Evolutionary conservation across 2,329 filamentous ascomycete species (phyloP).

Genomic region (Hypoxylon sp.): DNA sequence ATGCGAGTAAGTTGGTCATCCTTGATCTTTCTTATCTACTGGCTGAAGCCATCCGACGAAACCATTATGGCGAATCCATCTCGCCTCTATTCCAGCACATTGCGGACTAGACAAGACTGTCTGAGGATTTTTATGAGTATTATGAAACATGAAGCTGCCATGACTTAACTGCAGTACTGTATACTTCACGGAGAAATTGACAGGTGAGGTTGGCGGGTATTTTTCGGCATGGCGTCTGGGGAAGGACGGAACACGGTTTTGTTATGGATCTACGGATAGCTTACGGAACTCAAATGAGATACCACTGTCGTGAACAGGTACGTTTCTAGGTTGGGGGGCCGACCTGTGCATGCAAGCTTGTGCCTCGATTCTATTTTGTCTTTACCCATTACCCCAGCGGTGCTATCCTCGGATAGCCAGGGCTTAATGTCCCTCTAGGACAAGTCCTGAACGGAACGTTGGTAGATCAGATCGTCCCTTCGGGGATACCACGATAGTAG

Average conservation of each 20-base stretch:
- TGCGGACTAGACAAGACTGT: constrained; percentile 60
- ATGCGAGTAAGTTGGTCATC: constrained; percentile 84
- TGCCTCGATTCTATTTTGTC: constrained; percentile 27
- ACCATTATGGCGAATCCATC: constrained; percentile 94
- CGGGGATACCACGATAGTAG: constrained; percentile 50
- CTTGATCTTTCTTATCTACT: constrained; percentile 90
- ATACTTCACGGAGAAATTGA: constrained; percentile 42
- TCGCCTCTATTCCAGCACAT: constrained; percentile 76
- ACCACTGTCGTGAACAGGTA: constrained; percentile 46
- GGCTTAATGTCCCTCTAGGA: constrained; percentile 73
- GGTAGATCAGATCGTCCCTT: constrained; percentile 67
- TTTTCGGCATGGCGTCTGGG: constrained; percentile 47
- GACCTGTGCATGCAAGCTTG: constrained; percentile 17
- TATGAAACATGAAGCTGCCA: constrained; percentile 30
- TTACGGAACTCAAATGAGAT: constrained; percentile 46
- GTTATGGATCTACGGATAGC: constrained; percentile 39
- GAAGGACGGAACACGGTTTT: constrained; percentile 31
- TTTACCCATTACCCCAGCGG: constrained; percentile 66
- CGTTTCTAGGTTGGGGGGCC: constrained; percentile 36
- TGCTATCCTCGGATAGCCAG: constrained; percentile 81
- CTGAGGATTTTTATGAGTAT: constrained; percentile 41
- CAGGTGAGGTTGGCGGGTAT: constrained; percentile 41
- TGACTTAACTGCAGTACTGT: constrained; percentile 34
- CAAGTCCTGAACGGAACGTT: constrained; percentile 86
- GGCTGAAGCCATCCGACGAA: constrained; percentile 91